These are phyloP conservation scores for Bipolaris gigantea DNA, from an alignment of 2,329 filamentous ascomycete species.

Conservation along the genomic window DNA sequence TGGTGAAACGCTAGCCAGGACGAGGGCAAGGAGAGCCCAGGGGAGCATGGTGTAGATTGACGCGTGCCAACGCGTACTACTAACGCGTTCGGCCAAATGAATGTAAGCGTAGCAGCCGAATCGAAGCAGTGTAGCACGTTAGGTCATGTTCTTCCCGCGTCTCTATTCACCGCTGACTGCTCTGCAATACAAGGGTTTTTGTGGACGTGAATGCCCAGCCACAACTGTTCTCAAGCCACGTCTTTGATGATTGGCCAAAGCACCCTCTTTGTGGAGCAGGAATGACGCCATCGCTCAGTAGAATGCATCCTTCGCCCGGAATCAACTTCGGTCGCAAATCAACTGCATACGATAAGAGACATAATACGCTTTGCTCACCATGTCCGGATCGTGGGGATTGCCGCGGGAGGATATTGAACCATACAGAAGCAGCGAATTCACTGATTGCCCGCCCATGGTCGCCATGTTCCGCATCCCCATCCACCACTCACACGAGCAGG, in stretches of 20 bases:
- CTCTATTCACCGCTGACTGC: slow-evolving; percentile 1
- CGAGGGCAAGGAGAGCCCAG: slow-evolving; percentile 20
- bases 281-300: slow-evolving; percentile 8
- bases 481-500: neutral
- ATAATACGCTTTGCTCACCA: slow-evolving; percentile 19
- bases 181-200: slow-evolving; percentile 9
- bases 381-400: neutral
- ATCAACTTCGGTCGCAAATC: slow-evolving; percentile 9
- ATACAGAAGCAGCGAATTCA: neutral
- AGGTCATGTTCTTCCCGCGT: slow-evolving; percentile 12
- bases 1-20: slow-evolving; percentile 19
- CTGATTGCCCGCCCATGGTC: neutral
- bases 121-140: slow-evolving; percentile 4
- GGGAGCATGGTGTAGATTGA: slow-evolving; percentile 23
- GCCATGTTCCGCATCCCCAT: neutral
- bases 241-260: slow-evolving; percentile 6
- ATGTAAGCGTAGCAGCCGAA: slow-evolving; percentile 6
- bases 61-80: slow-evolving; percentile 1
- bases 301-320: neutral
- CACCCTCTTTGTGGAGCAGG: neutral
- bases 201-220: slow-evolving; percentile 3
- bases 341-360: slow-evolving; percentile 13
- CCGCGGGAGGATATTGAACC: neutral
- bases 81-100: slow-evolving; percentile 8
- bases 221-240: slow-evolving; percentile 4